These are phyloP conservation scores for Penicillium egyptiacum DNA, from an alignment of 495 filamentous ascomycete species.

Conservation along the genomic window DNA sequence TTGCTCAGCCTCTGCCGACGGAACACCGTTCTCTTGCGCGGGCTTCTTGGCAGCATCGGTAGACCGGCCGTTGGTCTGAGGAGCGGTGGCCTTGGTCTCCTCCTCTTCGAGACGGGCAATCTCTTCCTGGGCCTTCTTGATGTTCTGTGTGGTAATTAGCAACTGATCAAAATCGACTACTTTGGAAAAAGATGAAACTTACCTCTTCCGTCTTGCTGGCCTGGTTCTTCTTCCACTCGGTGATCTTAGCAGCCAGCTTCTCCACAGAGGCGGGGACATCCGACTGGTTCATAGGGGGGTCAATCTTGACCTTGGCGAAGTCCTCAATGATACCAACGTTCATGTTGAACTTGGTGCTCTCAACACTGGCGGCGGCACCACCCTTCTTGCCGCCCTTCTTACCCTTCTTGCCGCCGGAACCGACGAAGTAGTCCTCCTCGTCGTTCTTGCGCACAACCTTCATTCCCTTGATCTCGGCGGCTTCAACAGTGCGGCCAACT, in stretches of 20 bases:
- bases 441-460: conserved; percentile 77
- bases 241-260: conserved; percentile 88
- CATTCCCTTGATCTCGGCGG: conserved; percentile 72
- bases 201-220: conserved; percentile 89
- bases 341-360: conserved; percentile 73
- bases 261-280: conserved; percentile 77
- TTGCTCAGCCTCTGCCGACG: conserved; percentile 54
- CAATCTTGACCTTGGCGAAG: conserved; percentile 75
- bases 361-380: conserved; percentile 38
- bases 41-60: conserved; percentile 54
- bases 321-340: conserved; percentile 89
- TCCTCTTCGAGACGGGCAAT: conserved; percentile 64
- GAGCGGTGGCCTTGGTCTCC: conserved; percentile 26
- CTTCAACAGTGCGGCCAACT: conserved; percentile 79
- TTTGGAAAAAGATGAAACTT: conserved; percentile 31
- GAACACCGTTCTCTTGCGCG: conserved; percentile 53
- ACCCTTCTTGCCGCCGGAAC: conserved; percentile 80
- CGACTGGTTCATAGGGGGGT: conserved; percentile 78
- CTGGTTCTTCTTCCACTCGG: conserved; percentile 92
- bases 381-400: conserved; percentile 83
- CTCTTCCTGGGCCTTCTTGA: conserved; percentile 67
- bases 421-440: conserved; percentile 85
- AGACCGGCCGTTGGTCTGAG: conserved; percentile 31
- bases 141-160: conserved; percentile 55
- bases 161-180: conserved; percentile 17